Evolutionary conservation across 148 eudicot genomes (phyloP), one percentile per base, ranked within the genome.

Genomic region (Arctostaphylos glauca): DNA sequence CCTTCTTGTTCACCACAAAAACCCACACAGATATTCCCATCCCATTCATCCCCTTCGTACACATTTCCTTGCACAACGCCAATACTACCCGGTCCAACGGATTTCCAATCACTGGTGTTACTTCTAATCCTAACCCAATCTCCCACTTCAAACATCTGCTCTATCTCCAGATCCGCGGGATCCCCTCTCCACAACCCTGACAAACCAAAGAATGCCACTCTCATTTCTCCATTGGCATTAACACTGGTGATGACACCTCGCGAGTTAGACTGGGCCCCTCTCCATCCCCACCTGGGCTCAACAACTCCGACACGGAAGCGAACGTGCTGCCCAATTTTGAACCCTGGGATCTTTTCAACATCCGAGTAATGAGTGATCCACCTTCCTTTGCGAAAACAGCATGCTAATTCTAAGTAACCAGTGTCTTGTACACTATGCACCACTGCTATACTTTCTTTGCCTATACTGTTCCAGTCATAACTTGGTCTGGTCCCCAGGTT

Each of bases 211-310:
- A 96, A 89, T 31, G 93, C 92, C 3, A 94, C 90, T 82, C 99
- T 89, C 71, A 94, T 93, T 90, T 96, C 99, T 81, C 98, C 97
- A 86, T 92, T 93, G 59, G 96, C 97, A 88, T 94, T 95, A 23
- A 94, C 93, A 85, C 90, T 83, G 15, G 92, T 90, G 80, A 96
- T 88, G 49, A 96, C 91, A 81, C 99, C 99, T 74, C 87, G 92
- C 3, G 97, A 96, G 79, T 87, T 85, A 53, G 91, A 87, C 46
- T 88, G 86, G 67, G 94, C 89, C 41, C 94, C 97, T 89, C 97
- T 90, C 99, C 99, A 96, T 25, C 98, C 99, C 98, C 99, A 93
- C 83, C 99, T 89, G 74, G 99, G 99, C 89, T 94, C 99, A 49
- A 71, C 66, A 49, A 93, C 86, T 72, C 92, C 99, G 71, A 66